Conservation (phyloP, 2,329 filamentous ascomycete genomes). For the Coleophoma crateriformis region DNA sequence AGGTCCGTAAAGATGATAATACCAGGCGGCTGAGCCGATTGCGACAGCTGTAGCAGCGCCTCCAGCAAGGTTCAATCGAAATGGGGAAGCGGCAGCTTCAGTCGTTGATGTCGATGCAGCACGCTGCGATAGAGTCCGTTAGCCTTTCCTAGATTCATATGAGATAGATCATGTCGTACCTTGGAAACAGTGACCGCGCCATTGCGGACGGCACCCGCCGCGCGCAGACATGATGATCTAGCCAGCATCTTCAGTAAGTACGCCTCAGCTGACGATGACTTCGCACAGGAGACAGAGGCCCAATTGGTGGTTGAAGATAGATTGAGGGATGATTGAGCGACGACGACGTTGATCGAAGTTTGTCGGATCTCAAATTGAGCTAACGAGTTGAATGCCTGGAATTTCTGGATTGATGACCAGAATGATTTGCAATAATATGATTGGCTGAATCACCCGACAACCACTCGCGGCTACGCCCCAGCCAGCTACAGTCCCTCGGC, state of each 20-base stretch:
- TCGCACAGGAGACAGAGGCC: slow-evolving; percentile 18
- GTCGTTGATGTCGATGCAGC: slow-evolving; percentile 68
- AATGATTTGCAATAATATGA: no score
- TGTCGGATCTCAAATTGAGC: no score
- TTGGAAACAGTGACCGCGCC: slow-evolving; percentile 65
- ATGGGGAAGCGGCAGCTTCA: slow-evolving; percentile 66
- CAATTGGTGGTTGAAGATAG: slow-evolving; percentile 23
- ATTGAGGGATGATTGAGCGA: slow-evolving; percentile 13
- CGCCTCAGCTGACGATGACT: slow-evolving; percentile 24
- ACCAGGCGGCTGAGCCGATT: slow-evolving; percentile 89
- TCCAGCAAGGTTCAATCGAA: slow-evolving; percentile 81
- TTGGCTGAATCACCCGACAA: no score
- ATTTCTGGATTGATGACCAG: no score
- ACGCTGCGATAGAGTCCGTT: slow-evolving; percentile 43
- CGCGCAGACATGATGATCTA: slow-evolving; percentile 86
- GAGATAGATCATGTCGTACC: slow-evolving; percentile 54
- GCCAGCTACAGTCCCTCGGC: no score
- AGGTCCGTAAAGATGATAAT: slow-evolving; percentile 92
- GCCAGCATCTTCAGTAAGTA: slow-evolving; percentile 71
- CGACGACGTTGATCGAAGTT: slow-evolving; percentile 11
- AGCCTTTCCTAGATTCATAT: slow-evolving; percentile 33
- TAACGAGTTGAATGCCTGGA: no score
- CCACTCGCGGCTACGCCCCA: no score
- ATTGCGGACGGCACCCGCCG: slow-evolving; percentile 73
- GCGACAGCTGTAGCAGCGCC: slow-evolving; percentile 81